Base-by-base conservation (phyloP, 1,284 basidiomycete genomes). In the Laetiporus sulphureus region DNA sequence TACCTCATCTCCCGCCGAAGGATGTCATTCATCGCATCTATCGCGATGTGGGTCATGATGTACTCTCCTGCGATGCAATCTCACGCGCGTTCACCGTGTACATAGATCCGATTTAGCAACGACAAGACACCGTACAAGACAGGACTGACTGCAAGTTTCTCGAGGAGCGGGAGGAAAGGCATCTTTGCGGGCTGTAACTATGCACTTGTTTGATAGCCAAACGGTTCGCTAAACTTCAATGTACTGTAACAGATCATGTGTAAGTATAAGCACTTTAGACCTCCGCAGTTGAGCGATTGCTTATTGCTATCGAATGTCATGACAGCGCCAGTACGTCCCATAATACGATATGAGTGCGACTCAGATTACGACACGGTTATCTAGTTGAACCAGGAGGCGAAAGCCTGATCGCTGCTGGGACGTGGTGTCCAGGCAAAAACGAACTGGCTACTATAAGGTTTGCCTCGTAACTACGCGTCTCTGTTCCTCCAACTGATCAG, bases 101-200 rank as follows among this genome's bases (percentile, higher is more conserved):
- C 12, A 1, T 24, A 91, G 83, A 65, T 93, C 12, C 78, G 92
- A n/a, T 95, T 95, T 62, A 89, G 87, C 56, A 91, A 91, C 46
- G 86, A 93, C 59, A 91, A 91, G 65, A 94, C 93, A 3, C 93
- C 93, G 0, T 96, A 96, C 68, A 95, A 96, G 66, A 76, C 66
- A 3, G 72, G 72, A 4, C 77, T 95, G 31, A 82, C 82, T 3
- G 86, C 83, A 0, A 83, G 77, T 46, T 86, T 89, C 54, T 89
- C 88, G 6, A 66, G 89, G 41, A 83, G 82, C 40, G 89, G 89
- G 2, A 66, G 81, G 39, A 91, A 91, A 52, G 85, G 88, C 0
- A 76, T 77, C 15, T 90, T 88, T 55, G 81, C 88, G 18, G 66
- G 66, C 36, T 88, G 87, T 90, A 53, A 64, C 85, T 69, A 22